Evolutionary conservation across 352 stramenopile species (phyloP), one percentile per base, ranked within the genome.

Genomic region (Globisporangium uncinulatum): DNA sequence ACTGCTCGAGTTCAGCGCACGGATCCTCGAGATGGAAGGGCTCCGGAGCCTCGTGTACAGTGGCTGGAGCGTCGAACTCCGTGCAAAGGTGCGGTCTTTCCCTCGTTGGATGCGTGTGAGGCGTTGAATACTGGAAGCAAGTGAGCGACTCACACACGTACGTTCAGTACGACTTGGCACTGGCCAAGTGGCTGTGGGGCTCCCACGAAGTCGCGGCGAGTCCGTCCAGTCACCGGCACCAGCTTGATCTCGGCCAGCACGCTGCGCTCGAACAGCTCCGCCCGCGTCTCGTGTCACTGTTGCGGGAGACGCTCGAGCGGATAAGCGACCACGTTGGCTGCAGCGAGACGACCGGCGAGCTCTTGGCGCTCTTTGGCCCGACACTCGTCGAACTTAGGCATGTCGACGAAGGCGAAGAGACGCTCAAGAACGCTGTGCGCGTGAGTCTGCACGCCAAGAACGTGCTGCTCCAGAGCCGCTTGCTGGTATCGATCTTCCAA

Each of bases 161-260:
- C n/a, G 11, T 2, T 24, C 57, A 93, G 83, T 91, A 87, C 51
- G 69, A 93, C 36, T 59, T 91, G 4, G 70, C 69, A 1, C 54
- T 91, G 11, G 79, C 66, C 39, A 93, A 87, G 67, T 93, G 76
- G 79, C 59, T 91, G 45, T 93, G 83, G 83, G 83, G 71, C 14
- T 85, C 79, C 4, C 61, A 79, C 53, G 66, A 71, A 17, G 19
- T 81, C n/a, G 61, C 32, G 13, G 9, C 17, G 8, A 42, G 24
- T 45, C 34, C 17, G 39, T 54, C 41, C 48, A 44, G 21, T 15
- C 21, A 20, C 34, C 57, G 44, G 31, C 47, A 41, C 32, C 39
- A 29, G 17, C 15, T 43, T 24, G 50, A 47, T 20, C 67, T 67
- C 44, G 66, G 59, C 1, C 44, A 48, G 13, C 63, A 85, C 58